Evolutionary conservation across 2,329 filamentous ascomycete species (phyloP).

Genomic region (Westerdykella sp.): DNA sequence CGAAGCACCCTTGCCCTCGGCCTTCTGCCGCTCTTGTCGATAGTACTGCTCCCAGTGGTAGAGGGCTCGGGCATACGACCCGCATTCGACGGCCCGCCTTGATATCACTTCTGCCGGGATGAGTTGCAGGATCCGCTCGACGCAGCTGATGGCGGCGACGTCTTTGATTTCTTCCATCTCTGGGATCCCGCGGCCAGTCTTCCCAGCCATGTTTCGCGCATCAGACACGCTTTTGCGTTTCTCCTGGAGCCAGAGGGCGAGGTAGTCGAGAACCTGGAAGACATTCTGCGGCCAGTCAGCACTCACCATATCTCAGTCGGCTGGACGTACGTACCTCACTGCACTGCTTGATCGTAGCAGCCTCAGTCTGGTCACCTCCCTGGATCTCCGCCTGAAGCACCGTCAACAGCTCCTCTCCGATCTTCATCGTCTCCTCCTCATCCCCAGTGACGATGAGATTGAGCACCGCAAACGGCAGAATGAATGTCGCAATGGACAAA

Average conservation of each 20-base stretch:
- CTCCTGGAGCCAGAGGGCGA: conserved; percentile 80
- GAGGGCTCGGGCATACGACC: conserved; percentile 82
- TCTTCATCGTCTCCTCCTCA: conserved; percentile 55
- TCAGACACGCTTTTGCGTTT: conserved; percentile 53
- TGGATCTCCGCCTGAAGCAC: conserved; percentile 63
- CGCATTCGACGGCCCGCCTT: conserved; percentile 82
- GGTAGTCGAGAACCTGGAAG: conserved; percentile 85
- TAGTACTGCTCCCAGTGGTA: conserved; percentile 95
- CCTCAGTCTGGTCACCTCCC: conserved; percentile 51
- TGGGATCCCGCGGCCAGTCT: conserved; percentile 39
- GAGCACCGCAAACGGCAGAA: conserved; percentile 79
- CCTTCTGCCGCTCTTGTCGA: conserved; percentile 46
- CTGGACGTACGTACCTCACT: conserved; percentile 64
- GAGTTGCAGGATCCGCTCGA: conserved; percentile 65
- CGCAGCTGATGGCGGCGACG: conserved; percentile 53
- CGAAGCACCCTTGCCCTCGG: conserved; percentile 44
- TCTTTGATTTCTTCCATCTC: conserved; percentile 48
- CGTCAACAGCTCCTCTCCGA: conserved; percentile 66
- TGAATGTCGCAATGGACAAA: conserved; percentile 75
- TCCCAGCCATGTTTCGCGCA: conserved; percentile 37
- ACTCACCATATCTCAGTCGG: neutral
- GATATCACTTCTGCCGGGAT: conserved; percentile 71
- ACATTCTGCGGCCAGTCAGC: conserved; percentile 57
- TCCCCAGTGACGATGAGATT: conserved; percentile 74
- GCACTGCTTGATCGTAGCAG: conserved; percentile 73